Base-by-base conservation (phyloP, 352 stramenopile genomes). In the Phytophthora quininea region DNA sequence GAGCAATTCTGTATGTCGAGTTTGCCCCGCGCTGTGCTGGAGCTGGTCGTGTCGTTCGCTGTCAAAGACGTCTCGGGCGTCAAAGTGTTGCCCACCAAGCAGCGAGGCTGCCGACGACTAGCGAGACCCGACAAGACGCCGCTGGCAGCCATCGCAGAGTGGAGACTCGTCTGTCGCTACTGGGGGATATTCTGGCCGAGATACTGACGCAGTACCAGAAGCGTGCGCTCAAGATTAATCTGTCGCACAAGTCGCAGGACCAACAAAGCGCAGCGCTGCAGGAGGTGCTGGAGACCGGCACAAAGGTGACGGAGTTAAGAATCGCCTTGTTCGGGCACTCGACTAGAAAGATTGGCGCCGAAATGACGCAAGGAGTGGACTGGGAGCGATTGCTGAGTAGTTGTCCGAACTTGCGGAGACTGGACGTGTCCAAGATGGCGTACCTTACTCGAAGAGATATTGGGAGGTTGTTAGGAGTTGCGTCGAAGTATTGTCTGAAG, bases 31-130 rank as follows among this genome's bases (percentile, higher is more conserved):
- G 67, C 77, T 1, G 75, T 82, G 12, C 75, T 86, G 77, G 79
- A 84, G 64, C 57, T 86, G 35, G 58, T 88, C 31, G 70, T 86
- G 62, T 81, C 79, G 19, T 88, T 82, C 49, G 79, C 79, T 4
- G 64, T 85, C 50, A 82, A 86, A 48, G 76, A 88, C 52, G 58
- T 88, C 27, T 67, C 67, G 33, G 71, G 67, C 29, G 73, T 82
- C 40, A 80, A 84, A 48, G 64, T 88, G 57, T 29, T 71, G n/a
- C 79, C 79, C 4, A 82, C 74, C 31, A 81, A 77, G 64, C 75
- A 73, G 27, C 63, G 71, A 40, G 77, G 77, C 57, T 84, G 77
- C 74, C 64, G 72, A 57, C 72, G 70, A 31, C 67, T 88, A 19
- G 37, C 55, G 6, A 19, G 62, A 37, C 73, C 66, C 29, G 72